Evolutionary conservation across 2,329 filamentous ascomycete genomes (phyloP).

Genomic region (Corinectria fuckeliana): DNA sequence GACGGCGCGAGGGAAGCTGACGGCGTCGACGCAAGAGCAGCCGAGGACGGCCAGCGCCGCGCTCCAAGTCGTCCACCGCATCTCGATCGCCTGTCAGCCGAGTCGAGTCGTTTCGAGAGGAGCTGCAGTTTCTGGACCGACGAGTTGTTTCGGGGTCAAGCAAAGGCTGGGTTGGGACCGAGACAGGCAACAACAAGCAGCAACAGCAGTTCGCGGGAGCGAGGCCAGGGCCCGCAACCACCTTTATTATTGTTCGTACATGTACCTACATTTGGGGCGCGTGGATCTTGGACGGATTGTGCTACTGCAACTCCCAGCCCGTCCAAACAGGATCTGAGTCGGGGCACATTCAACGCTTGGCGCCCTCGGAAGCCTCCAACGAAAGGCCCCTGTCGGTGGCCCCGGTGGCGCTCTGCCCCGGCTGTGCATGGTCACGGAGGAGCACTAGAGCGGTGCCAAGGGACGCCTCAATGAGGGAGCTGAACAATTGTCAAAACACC

Average conservation of each 20-base stretch:
- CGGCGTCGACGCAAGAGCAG: constrained; percentile 21
- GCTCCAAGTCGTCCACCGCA: constrained; percentile 36
- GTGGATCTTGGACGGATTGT: neutral
- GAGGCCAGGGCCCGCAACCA: neutral
- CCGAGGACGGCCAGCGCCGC: constrained; percentile 23
- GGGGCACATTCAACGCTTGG: neutral
- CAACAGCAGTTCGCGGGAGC: neutral
- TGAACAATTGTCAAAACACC: constrained; percentile 4
- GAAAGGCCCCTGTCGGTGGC: constrained; percentile 12
- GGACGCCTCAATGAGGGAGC: constrained; percentile 12
- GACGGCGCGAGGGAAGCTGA: constrained; percentile 38
- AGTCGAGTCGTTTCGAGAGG: neutral
- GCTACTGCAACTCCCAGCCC: neutral
- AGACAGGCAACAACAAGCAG: neutral
- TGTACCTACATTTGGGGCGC: neutral
- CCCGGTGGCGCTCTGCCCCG: constrained; percentile 19
- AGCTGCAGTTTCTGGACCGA: neutral
- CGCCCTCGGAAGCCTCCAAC: neutral
- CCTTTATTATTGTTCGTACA: constrained; percentile 8
- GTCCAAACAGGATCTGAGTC: neutral
- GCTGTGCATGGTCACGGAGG: constrained; percentile 12
- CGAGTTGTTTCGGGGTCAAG: no score
- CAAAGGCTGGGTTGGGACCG: no score
- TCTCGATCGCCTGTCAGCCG: no score
- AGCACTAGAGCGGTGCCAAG: constrained; percentile 22